Evolutionary conservation across 176 grass and related monocot species (phyloP).

Genomic region (Lolium multiflorum): DNA sequence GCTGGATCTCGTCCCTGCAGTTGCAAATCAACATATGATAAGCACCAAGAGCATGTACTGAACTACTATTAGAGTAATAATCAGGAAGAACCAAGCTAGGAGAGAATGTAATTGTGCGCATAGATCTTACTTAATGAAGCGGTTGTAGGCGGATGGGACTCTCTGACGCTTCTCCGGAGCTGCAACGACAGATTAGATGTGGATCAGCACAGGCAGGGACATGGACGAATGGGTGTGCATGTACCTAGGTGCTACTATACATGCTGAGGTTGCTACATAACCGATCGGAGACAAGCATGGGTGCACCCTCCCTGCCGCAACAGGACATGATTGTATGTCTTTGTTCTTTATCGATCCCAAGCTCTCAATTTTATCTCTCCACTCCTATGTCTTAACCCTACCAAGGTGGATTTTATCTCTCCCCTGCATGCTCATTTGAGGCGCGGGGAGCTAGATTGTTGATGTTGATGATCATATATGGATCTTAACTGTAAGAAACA

Average conservation of each 20-base stretch:
- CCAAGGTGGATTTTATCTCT: neutral
- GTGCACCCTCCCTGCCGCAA: neutral
- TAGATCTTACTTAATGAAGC: slow-evolving; percentile 93
- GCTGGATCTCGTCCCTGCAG: slow-evolving; percentile 97
- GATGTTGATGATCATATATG: slow-evolving; percentile 3
- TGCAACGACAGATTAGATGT: slow-evolving; percentile 51
- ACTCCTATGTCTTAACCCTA: neutral
- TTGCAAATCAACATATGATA: slow-evolving; percentile 14
- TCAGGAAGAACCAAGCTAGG: neutral
- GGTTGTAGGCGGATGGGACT: slow-evolving; percentile 97
- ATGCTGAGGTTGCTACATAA: slow-evolving; percentile 16
- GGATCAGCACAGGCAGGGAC: slow-evolving; percentile 27
- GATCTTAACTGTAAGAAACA: slow-evolving; percentile 13
- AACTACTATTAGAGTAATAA: neutral
- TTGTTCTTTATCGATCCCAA: slow-evolving; percentile 24
- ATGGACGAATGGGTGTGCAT: slow-evolving; percentile 48
- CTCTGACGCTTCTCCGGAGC: slow-evolving; percentile 98
- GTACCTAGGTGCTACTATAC: slow-evolving; percentile 35
- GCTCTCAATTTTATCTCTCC: neutral
- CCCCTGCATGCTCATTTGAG: neutral
- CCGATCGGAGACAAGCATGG: slow-evolving; percentile 26
- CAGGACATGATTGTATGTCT: slow-evolving; percentile 49
- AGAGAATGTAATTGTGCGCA: neutral
- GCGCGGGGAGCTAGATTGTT: neutral
- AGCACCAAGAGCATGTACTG: neutral